These are phyloP conservation scores for Hibiscus trionum DNA, from an alignment of 345 rosid genomes.

Conservation along the genomic window DNA sequence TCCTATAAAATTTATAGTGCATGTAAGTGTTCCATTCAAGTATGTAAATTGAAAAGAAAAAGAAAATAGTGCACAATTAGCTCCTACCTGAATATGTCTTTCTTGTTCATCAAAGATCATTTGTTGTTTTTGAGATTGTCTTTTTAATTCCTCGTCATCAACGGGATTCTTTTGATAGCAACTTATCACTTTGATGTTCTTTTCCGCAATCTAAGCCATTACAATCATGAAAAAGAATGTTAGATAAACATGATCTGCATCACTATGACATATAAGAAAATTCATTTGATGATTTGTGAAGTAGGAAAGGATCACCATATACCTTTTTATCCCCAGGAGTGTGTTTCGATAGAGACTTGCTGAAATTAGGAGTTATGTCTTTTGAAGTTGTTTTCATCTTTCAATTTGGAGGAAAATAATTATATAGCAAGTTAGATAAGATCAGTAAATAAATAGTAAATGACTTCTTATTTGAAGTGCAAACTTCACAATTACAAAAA, in stretches of 20 bases:
- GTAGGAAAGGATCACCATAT: slow-evolving; percentile 14
- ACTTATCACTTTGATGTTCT: slow-evolving; percentile 30
- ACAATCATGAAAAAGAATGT: background rate
- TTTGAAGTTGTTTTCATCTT: slow-evolving; percentile 43
- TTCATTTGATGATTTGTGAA: background rate
- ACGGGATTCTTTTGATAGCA: slow-evolving; percentile 24
- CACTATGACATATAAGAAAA: background rate
- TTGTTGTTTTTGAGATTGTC: slow-evolving; percentile 36
- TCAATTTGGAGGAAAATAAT: slow-evolving; percentile 17
- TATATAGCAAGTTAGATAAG: background rate
- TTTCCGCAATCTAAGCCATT: slow-evolving; percentile 49
- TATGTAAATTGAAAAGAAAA: background rate
- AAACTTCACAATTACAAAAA: slow-evolving; percentile 10
- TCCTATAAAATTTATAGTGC: slow-evolving; percentile 34
- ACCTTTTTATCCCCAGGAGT: slow-evolving; percentile 47
- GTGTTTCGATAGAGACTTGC: slow-evolving; percentile 39
- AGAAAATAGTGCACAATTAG: background rate
- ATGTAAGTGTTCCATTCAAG: slow-evolving; percentile 10
- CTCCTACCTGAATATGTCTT: slow-evolving; percentile 11
- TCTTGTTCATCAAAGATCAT: slow-evolving; percentile 58
- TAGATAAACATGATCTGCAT: background rate
- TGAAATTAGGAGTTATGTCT: slow-evolving; percentile 34
- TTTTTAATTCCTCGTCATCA: slow-evolving; percentile 46
- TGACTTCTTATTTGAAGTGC: background rate
- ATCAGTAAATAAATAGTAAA: background rate